Evolutionary conservation across 192 early-diverging fungal species (phyloP).

Genomic region (Jimgerdemannia flammicorona): DNA sequence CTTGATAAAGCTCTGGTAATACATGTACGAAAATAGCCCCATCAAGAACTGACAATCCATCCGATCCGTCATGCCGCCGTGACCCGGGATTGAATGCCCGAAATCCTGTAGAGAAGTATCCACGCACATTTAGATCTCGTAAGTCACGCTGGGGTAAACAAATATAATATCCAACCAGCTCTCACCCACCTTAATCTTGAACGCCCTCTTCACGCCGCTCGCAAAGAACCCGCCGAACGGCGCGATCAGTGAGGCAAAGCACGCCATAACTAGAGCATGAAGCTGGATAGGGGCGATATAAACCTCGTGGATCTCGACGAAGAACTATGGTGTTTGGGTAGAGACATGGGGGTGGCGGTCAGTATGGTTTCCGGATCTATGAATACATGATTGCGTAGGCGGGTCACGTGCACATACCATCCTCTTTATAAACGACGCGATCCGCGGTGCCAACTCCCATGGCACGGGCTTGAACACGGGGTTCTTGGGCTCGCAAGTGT

Average conservation of each 20-base stretch:
- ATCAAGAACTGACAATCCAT: conserved; percentile 99
- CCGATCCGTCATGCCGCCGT: conserved; percentile 95
- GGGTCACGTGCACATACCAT: conserved; percentile 10
- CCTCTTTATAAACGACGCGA: conserved; percentile 5
- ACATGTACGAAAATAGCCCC: conserved; percentile 90
- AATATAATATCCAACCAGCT: not conserved
- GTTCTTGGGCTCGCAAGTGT: conserved; percentile 51
- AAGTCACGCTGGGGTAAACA: not conserved
- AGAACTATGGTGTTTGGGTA: not conserved
- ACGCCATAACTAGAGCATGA: conserved; percentile 83
- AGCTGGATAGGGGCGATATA: conserved; percentile 81
- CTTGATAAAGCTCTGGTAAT: conserved; percentile 85
- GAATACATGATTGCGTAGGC: not conserved
- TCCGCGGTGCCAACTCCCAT: conserved; percentile 18
- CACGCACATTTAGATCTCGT: not conserved
- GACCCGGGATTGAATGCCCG: conserved; percentile 94
- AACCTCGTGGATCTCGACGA: conserved; percentile 28
- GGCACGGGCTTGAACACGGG: conserved; percentile 47
- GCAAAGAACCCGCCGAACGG: conserved; percentile 99
- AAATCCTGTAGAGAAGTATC: conserved; percentile 57
- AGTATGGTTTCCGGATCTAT: no score
- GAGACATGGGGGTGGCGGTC: not conserved
- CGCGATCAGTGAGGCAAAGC: conserved; percentile 92
- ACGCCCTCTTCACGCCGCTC: conserved; percentile 92
- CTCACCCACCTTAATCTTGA: conserved; percentile 72